These are phyloP conservation scores for Serpula lacrymans DNA, from an alignment of 768 basidiomycete genomes.

Conservation along the genomic window DNA sequence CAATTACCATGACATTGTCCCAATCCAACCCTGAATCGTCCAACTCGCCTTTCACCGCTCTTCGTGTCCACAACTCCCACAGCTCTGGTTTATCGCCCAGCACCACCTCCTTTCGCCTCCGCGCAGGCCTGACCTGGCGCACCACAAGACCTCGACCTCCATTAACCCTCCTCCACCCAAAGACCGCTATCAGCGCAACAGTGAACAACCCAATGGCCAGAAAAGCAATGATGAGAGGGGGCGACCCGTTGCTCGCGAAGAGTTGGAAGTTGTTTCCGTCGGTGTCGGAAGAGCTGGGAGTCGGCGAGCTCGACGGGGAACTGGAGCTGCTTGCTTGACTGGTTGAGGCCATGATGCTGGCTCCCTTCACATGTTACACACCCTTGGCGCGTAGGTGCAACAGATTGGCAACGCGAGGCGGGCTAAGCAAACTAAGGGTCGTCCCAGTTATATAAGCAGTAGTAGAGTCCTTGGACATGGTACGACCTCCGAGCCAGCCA, in stretches of 20 bases:
- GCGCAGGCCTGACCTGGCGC: conserved; percentile 4
- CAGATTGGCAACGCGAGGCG: conserved; percentile 10
- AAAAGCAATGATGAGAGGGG: conserved; percentile 57
- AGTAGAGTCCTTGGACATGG: too few relatives aligned
- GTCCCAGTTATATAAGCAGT: conserved; percentile 11
- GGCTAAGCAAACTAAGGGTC: conserved; percentile 4
- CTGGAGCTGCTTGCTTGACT: conserved; percentile 5
- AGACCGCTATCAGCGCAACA: conserved; percentile 44
- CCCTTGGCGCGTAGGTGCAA: conserved; percentile 3
- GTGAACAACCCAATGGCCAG: conserved; percentile 56
- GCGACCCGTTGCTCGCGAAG: conserved; percentile 38
- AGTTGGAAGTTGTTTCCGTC: background rate
- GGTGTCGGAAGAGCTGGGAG: conserved; percentile 1
- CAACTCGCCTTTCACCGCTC: conserved; percentile 5
- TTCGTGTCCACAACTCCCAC: conserved; percentile 41
- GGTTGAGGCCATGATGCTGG: conserved; percentile 14
- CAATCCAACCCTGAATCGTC: conserved; percentile 30
- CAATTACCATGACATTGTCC: conserved; percentile 40
- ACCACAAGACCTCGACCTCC: conserved; percentile 10
- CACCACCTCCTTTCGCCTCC: background rate
- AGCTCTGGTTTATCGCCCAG: conserved; percentile 35
- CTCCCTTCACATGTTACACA: conserved; percentile 11
- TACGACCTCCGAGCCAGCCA: too few relatives aligned
- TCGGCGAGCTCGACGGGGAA: conserved; percentile 9
- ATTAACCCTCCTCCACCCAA: conserved; percentile 41